Percentiles rank a stretch among this genome's conserved stretches.
phyloP scores from a whole-genome alignment of 129 eudicot genomes.

The Centella asiatica region DNA sequence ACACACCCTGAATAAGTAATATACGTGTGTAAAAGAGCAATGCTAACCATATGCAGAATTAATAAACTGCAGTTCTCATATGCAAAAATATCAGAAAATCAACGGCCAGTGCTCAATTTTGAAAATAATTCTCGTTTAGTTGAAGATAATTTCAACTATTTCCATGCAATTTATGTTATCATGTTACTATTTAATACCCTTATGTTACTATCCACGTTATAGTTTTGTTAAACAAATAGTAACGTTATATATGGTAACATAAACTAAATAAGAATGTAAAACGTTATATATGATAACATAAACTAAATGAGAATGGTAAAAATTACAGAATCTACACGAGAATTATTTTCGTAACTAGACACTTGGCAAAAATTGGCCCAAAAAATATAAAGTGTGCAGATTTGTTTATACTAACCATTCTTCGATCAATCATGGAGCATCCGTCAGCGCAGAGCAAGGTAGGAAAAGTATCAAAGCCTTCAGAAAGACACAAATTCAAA shows the following conservation, averaged over 20 bases:
- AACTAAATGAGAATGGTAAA: no score
- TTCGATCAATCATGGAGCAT: slow-evolving; percentile 90
- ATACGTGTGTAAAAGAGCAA: background rate
- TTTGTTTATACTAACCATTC: slow-evolving; percentile 65
- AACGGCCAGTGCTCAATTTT: background rate
- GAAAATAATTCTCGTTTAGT: no score
- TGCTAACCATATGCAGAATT: background rate
- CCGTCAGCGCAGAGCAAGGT: slow-evolving; percentile 95
- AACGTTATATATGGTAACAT: no score
- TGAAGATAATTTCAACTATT: no score
- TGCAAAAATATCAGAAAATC: background rate
- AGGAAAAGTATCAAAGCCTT: slow-evolving; percentile 96
- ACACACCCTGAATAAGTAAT: slow-evolving; percentile 60
- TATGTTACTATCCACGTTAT: no score
- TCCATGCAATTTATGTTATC: no score
- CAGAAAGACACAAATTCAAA: slow-evolving; percentile 74
- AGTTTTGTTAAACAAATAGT: no score
- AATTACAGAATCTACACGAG: background rate
- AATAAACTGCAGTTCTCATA: background rate
- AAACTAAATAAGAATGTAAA: no score
- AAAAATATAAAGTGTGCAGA: background rate
- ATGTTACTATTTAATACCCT: no score
- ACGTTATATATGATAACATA: no score
- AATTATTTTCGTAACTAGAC: background rate
- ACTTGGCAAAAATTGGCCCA: no score